A percentile compares a stretch with the other conserved stretches of the same genome.
Evolutionary conservation across 2,329 filamentous ascomycete species (phyloP).

Genomic region (Paraphoma chrysanthemicola): DNA sequence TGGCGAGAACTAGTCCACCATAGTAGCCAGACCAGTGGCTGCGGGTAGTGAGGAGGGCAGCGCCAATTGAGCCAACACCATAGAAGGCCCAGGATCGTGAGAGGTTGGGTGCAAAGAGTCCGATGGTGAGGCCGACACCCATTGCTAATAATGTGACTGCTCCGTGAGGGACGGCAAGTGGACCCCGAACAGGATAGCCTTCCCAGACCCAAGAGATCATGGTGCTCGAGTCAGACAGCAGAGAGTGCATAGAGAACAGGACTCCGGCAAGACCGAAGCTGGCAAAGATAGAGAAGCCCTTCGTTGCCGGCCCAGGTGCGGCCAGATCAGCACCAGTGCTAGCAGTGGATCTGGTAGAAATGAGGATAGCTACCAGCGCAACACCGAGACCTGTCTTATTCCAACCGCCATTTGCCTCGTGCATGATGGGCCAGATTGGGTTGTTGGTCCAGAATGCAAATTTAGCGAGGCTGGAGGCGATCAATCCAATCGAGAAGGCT

Average conservation of each 20-base stretch:
- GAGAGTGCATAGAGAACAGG: slow-evolving; percentile 87
- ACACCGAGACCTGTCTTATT: slow-evolving; percentile 83
- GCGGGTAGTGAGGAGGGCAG: slow-evolving; percentile 76
- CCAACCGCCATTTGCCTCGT: slow-evolving; percentile 87
- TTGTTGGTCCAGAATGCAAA: slow-evolving; percentile 96
- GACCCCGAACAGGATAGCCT: slow-evolving; percentile 88
- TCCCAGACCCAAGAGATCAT: slow-evolving; percentile 99
- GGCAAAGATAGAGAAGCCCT: slow-evolving; percentile 73
- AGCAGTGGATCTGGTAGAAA: slow-evolving; percentile 72
- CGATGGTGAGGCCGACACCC: slow-evolving; percentile 78
- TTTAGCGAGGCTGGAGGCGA: slow-evolving; percentile 87
- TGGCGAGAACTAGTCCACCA: slow-evolving; percentile 75
- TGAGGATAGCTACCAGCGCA: slow-evolving; percentile 75
- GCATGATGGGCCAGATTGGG: slow-evolving; percentile 94
- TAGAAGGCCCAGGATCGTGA: slow-evolving; percentile 81
- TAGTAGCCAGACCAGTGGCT: slow-evolving; percentile 90
- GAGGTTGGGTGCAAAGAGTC: slow-evolving; percentile 74
- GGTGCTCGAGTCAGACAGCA: slow-evolving; percentile 95
- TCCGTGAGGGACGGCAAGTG: slow-evolving; percentile 87
- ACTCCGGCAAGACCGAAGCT: slow-evolving; percentile 82
- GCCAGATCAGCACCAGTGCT: slow-evolving; percentile 55
- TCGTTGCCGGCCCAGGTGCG: slow-evolving; percentile 60
- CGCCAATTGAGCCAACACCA: slow-evolving; percentile 78
- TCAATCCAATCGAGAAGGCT: slow-evolving; percentile 80
- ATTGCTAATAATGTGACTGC: slow-evolving; percentile 86